Conservation (phyloP, 768 basidiomycete species). For the Leucogyrophana mollusca region DNA sequence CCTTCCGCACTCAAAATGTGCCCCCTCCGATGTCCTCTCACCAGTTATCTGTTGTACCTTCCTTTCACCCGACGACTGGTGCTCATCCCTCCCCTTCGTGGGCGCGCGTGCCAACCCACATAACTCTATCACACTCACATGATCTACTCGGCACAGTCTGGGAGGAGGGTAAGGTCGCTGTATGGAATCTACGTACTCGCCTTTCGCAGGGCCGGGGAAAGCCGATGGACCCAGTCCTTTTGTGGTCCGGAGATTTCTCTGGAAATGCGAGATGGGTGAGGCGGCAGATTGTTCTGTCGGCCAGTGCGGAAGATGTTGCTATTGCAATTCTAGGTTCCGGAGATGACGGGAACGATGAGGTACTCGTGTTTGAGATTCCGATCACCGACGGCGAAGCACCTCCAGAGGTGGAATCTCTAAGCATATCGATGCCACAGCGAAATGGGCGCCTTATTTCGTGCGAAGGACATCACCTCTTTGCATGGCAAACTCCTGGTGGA, state of each 20-base stretch:
- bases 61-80: conserved; percentile 5
- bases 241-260: conserved; percentile 30
- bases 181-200: conserved; percentile 71
- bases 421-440: conserved; percentile 5
- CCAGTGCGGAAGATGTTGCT: background rate
- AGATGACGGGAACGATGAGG: conserved; percentile 29
- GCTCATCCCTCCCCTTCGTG: conserved; percentile 2
- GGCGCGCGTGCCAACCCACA: conserved; percentile 59
- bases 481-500: conserved; percentile 50
- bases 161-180: conserved; percentile 63
- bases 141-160: conserved; percentile 70
- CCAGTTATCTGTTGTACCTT: conserved; percentile 31
- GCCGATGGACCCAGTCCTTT: conserved; percentile 52
- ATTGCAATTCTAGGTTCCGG: conserved; percentile 43
- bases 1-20: conserved; percentile 90
- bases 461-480: conserved; percentile 12
- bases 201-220: conserved; percentile 56
- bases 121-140: conserved; percentile 53
- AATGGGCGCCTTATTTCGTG: conserved; percentile 49
- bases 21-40: conserved; percentile 97
- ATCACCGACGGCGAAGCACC: background rate
- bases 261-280: conserved; percentile 13
- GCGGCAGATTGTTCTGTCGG: conserved; percentile 29
- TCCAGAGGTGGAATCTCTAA: background rate
- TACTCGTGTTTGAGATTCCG: conserved; percentile 25